Conservation (phyloP, 164 flowering plant genomes). For the Cinnamomum chago region DNA sequence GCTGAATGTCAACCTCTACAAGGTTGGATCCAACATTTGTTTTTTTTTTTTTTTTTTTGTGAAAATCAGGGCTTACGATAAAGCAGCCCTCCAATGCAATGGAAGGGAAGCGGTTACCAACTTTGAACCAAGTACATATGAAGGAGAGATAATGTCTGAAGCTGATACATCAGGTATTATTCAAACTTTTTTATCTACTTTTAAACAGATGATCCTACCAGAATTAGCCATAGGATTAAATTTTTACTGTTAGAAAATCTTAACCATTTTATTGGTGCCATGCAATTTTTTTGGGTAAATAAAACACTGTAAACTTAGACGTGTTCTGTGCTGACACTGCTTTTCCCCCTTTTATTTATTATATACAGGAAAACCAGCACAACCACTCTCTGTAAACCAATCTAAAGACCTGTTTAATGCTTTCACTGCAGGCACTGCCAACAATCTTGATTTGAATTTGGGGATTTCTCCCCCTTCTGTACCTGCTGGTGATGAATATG, state of each 20-base stretch:
- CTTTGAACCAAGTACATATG: constrained; percentile 74
- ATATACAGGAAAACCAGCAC: neutral
- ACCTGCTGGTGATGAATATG: constrained; percentile 20
- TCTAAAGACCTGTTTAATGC: neutral
- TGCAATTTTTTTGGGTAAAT: neutral
- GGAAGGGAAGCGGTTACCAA: constrained; percentile 93
- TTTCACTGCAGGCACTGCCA: constrained; percentile 27
- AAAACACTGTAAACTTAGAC: neutral
- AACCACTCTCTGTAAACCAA: neutral
- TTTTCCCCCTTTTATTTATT: neutral
- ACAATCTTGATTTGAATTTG: constrained; percentile 59
- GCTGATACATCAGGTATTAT: constrained; percentile 42
- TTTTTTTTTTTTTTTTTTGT: constrained; percentile 37
- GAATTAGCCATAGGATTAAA: neutral
- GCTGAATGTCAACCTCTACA: constrained; percentile 33
- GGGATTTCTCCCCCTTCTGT: constrained; percentile 49
- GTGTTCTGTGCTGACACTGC: neutral
- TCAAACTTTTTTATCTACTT: neutral
- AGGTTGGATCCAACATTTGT: constrained; percentile 40
- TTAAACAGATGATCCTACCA: neutral
- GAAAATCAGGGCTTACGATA: constrained; percentile 89
- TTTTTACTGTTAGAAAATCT: neutral
- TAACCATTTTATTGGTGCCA: neutral
- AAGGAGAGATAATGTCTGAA: constrained; percentile 41
- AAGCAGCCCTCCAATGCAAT: constrained; percentile 83